Evolutionary conservation across 805 yeast genomes (phyloP), one percentile per base, ranked within the genome.

Genomic region (Myxozyma neglecta): DNA sequence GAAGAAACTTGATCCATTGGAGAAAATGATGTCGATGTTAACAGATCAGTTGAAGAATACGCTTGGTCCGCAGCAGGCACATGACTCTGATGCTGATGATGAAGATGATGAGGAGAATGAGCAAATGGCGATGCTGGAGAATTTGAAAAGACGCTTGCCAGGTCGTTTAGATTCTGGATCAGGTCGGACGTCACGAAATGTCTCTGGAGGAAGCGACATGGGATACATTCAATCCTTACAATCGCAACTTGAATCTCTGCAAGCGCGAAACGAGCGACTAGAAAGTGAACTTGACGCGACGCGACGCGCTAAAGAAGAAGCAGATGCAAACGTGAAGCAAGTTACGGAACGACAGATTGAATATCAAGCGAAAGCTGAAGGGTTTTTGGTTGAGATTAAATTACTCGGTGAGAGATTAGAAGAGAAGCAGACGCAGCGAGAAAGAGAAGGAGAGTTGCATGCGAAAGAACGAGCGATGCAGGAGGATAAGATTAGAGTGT

Each of bases 1-100:
- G 50, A 50, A 47, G 43, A 57, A 57, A 51, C 53, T 61, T 8
- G 61, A 54, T 49, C 67, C 67, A 2, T 20, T 61, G 43, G 56
- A 64, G 56, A 57, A 58, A 24, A 40, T 61, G 32, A 56, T 61
- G 53, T 42, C 60, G 36, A 42, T 57, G 48, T 34, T 61, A 36
- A 37, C 65, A 3, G 65, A 64, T 42, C 67, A 62, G 47, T 45
- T 64, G 35, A 55, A 61, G 48, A 18, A 29, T 35, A n/a, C 60
- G 9, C 39, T 32, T 13, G 29, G 29, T 6, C 37, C 58, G 40
- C 48, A 44, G 13, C n/a, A 24, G 3, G 24, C 37, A 13, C 52
- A 47, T 14, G 42, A 9, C 9, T 58, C 59, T 3, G 61, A 56
- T 32, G 56, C 61, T 4, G 66, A 60, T 32, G 61, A 54, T 46